phyloP scores from a whole-genome alignment of 2,329 filamentous ascomycete species.

The Erysiphe neolycopersici region DNA sequence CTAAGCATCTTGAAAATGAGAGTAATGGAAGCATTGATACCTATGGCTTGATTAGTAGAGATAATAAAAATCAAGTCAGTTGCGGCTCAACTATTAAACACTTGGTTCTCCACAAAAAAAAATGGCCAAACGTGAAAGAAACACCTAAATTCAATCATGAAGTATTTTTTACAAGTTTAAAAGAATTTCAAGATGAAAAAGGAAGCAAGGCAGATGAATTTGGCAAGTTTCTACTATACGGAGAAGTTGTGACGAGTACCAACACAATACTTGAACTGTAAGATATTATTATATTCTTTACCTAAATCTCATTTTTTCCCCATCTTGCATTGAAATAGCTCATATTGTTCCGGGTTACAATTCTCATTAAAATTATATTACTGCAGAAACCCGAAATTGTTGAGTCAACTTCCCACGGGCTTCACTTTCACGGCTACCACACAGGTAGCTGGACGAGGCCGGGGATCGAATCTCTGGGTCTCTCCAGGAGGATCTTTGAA shows the following conservation, averaged over 20 bases:
- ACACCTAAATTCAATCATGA: constrained; percentile 75
- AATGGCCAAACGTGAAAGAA: constrained; percentile 38
- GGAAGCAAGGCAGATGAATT: constrained; percentile 34
- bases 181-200: constrained; percentile 30
- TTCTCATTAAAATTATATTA: constrained; percentile 1
- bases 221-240: constrained; percentile 59
- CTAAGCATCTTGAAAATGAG: too few relatives aligned
- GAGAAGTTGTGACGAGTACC: constrained; percentile 78
- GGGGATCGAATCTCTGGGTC: constrained; percentile 85
- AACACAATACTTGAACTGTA: constrained; percentile 82
- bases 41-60: neutral
- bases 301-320: too few relatives aligned
- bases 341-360: neutral
- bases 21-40: constrained; percentile 30
- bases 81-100: constrained; percentile 22
- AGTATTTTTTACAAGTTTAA: constrained; percentile 47
- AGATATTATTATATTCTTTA: constrained; percentile 4
- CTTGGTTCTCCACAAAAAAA: constrained; percentile 43
- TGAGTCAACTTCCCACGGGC: constrained; percentile 54
- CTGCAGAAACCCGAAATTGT: constrained; percentile 44
- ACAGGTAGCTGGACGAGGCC: constrained; percentile 66
- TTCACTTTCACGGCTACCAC: constrained; percentile 71
- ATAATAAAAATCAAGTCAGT: constrained; percentile 30
- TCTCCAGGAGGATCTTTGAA: constrained; percentile 66
- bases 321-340: too few relatives aligned